These are phyloP conservation scores for Primulina eburnea DNA, from an alignment of 257 asterid genomes.

Conservation along the genomic window DNA sequence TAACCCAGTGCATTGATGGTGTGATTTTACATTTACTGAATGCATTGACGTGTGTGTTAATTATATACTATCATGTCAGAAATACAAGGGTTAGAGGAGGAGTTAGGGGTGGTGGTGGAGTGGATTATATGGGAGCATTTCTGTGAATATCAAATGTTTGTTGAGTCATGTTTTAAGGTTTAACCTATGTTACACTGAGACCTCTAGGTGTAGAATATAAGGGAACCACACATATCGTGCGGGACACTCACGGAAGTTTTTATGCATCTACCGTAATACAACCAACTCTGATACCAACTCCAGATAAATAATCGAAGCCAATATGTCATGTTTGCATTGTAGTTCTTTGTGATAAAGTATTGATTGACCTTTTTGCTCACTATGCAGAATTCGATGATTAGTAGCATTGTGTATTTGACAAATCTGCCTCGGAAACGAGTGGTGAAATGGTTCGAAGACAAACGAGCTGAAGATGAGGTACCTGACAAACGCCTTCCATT, in stretches of 20 bases:
- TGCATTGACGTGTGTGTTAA: neutral
- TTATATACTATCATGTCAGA: neutral
- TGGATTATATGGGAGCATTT: neutral
- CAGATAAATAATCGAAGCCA: neutral
- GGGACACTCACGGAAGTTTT: neutral
- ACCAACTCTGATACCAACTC: neutral
- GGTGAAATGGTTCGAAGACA: constrained; percentile 94
- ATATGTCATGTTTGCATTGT: neutral
- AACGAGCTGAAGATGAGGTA: constrained; percentile 72
- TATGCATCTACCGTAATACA: too few relatives aligned
- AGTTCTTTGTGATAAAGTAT: too few relatives aligned
- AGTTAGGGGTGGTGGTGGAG: neutral
- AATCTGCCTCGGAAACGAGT: constrained; percentile 81
- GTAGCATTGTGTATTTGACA: constrained; percentile 85
- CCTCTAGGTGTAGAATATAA: neutral
- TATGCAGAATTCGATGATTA: constrained; percentile 76
- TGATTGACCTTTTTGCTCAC: neutral
- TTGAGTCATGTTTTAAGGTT: neutral
- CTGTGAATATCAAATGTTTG: neutral
- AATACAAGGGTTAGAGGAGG: neutral
- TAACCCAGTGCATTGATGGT: constrained; percentile 4
- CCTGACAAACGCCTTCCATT: constrained; percentile 58
- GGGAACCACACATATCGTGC: too few relatives aligned
- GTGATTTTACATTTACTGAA: neutral
- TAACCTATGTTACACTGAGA: neutral